Evolutionary conservation across 257 asterid species (phyloP).

Genomic region (Phtheirospermum japonicum): DNA sequence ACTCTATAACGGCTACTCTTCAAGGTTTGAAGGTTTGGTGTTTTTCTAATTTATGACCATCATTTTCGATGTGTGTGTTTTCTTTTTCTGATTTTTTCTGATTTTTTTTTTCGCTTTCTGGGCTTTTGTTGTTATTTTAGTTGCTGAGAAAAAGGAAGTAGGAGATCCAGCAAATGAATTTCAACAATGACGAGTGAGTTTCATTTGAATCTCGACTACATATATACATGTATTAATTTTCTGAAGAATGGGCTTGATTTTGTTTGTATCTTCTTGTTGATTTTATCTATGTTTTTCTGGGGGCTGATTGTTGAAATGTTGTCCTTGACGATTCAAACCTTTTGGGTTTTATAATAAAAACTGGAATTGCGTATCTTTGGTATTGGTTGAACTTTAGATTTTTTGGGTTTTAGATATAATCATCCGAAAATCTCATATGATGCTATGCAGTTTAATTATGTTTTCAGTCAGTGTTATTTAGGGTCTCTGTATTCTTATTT

Average conservation of each 20-base stretch:
- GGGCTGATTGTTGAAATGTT: slow-evolving; percentile 16
- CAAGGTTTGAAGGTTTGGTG: neutral
- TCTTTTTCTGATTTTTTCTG: neutral
- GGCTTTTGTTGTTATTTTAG: slow-evolving; percentile 14
- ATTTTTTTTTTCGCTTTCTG: slow-evolving; percentile 6
- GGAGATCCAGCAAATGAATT: slow-evolving; percentile 39
- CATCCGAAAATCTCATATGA: neutral
- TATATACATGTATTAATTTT: neutral
- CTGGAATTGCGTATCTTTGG: slow-evolving; percentile 26
- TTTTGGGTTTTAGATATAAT: slow-evolving; percentile 29
- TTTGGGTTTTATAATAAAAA: neutral
- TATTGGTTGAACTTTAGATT: slow-evolving; percentile 27
- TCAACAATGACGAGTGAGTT: slow-evolving; percentile 49
- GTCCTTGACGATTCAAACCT: neutral
- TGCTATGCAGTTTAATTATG: too few relatives aligned
- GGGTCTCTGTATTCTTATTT: too few relatives aligned
- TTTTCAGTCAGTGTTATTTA: too few relatives aligned
- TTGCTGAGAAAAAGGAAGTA: slow-evolving; percentile 18
- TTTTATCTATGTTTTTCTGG: neutral
- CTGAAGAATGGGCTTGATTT: slow-evolving; percentile 4
- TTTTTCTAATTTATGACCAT: slow-evolving; percentile 4
- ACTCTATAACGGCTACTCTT: slow-evolving; percentile 37
- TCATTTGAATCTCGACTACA: slow-evolving; percentile 6
- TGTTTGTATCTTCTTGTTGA: slow-evolving; percentile 13
- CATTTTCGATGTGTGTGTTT: neutral